Percentiles rank a stretch among this genome's conserved stretches.
Evolutionary conservation across 306 rosid species (phyloP).

Genomic region (Trifolium fragiferum): DNA sequence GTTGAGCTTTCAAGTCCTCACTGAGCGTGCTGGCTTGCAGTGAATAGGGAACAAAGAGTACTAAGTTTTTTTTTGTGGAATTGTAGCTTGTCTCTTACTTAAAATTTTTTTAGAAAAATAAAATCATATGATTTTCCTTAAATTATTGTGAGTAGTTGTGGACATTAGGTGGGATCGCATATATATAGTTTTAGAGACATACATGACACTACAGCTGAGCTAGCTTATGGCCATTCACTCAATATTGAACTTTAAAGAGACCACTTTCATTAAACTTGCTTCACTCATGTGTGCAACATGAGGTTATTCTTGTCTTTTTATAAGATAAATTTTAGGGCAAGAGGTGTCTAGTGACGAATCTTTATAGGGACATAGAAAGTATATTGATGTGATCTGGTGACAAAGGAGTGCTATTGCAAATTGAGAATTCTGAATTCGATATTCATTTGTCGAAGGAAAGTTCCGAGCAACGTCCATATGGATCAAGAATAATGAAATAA

Average conservation of each 20-base stretch:
- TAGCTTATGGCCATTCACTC: constrained; percentile 31
- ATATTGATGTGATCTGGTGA: no score
- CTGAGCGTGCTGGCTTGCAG: constrained; percentile 41
- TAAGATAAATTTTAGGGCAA: no score
- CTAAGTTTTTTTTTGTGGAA: constrained; percentile 37
- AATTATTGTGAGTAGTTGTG: constrained; percentile 36
- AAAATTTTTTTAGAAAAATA: background rate
- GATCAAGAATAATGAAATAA: no score
- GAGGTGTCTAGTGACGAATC: no score
- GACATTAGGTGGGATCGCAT: constrained; percentile 27
- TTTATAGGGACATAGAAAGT: no score
- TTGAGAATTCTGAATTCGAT: no score
- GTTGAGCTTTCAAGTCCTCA: constrained; percentile 50
- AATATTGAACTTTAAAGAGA: constrained; percentile 42
- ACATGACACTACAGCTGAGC: constrained; percentile 39
- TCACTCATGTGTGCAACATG: constrained; percentile 40
- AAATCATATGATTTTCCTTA: constrained; percentile 28
- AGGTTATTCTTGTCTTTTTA: background rate
- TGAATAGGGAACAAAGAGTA: constrained; percentile 49
- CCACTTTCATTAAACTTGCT: constrained; percentile 37
- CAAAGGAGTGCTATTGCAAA: no score
- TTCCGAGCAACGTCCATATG: no score
- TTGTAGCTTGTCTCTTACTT: constrained; percentile 44
- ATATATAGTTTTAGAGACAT: constrained; percentile 38
- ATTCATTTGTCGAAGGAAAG: no score